These are phyloP conservation scores for Trichoderma afroharzianum DNA, from an alignment of 2,329 filamentous ascomycete genomes.

Conservation along the genomic window DNA sequence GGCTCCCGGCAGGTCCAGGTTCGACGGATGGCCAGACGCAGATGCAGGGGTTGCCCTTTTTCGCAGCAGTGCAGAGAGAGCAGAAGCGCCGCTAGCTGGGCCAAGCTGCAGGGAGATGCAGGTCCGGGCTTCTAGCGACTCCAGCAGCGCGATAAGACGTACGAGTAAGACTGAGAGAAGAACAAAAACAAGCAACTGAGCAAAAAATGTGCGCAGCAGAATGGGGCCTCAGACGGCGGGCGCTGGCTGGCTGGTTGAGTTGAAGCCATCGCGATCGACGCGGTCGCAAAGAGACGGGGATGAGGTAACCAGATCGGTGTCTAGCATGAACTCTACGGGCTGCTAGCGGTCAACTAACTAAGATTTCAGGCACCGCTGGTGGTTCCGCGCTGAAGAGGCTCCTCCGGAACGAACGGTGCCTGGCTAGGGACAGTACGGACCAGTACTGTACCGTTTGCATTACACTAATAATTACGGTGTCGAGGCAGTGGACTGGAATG, in stretches of 20 bases:
- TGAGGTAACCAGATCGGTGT: neutral
- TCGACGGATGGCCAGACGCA: neutral
- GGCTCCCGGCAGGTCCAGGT: neutral
- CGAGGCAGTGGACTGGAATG: neutral
- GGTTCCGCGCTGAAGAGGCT: neutral
- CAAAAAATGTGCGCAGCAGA: neutral
- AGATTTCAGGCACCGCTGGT: conserved; percentile 5
- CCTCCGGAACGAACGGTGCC: neutral
- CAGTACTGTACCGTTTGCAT: neutral
- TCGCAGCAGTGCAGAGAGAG: neutral
- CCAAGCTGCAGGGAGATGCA: conserved; percentile 15
- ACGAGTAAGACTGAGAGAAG: neutral
- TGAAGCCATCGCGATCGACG: conserved; percentile 1
- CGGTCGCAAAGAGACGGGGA: neutral
- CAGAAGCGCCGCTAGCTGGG: conserved; percentile 5
- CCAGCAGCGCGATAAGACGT: neutral
- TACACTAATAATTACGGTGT: neutral
- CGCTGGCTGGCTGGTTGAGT: neutral
- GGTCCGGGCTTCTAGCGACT: neutral
- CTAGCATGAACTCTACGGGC: conserved; percentile 3
- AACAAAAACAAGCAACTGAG: neutral
- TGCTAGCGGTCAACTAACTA: neutral
- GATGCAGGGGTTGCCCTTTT: conserved; percentile 4
- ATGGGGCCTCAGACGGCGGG: neutral
- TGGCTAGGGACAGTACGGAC: neutral